Base-by-base conservation (phyloP, 1,284 basidiomycete species). In the Xanthoconium separans region DNA sequence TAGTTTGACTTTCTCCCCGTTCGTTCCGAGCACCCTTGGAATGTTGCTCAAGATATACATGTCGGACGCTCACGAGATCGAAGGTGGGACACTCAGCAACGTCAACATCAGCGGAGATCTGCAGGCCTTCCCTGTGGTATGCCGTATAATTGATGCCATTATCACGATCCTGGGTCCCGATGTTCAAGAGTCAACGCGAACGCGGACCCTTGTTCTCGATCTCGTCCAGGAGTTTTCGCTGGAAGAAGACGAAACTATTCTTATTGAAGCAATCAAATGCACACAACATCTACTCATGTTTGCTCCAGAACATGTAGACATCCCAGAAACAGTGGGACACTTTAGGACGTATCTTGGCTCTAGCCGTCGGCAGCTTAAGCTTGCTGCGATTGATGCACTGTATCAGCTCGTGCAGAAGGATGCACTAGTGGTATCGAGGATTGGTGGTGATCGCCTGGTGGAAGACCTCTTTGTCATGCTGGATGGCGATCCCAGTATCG, bases 371-470 rank as follows among this genome's bases (percentile, higher is more conserved):
- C 89, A 93, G 6, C 81, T 98, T 56, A 97, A 96, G 73, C 82
- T 95, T 6, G 94, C 95, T 1, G 93, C 95, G 0, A 96, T 98
- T 68, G 94, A 96, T 62, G 94, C 93, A 0, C 77, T 99, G 18
- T 98, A 99, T 68, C 96, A 98, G 68, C 89, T 99, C 20, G 95
- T 98, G 0, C 97, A 99, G 73, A 89, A 93, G 57, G 94, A 99
- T 71, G 95, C 95, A 0, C 72, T 95, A 4, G 78, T 88, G 6
- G 93, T 99, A 82, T 97, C 94, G 15, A 91, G 90, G 64, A 74
- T 98, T 3, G 97, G 97, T 16, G 97, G 97, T 2, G 95, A 98
- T 70, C 82, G 82, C 46, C 81, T 99, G 9, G 97, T 99, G 0
- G 93, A 96, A 66, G 92, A 97, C 61, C 78, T 99, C 9, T 98